Percentiles rank a stretch among this genome's conserved stretches.
These are phyloP conservation scores for Podila verticillata DNA, from an alignment of 192 early-diverging fungal species.

Conservation along the genomic window DNA sequence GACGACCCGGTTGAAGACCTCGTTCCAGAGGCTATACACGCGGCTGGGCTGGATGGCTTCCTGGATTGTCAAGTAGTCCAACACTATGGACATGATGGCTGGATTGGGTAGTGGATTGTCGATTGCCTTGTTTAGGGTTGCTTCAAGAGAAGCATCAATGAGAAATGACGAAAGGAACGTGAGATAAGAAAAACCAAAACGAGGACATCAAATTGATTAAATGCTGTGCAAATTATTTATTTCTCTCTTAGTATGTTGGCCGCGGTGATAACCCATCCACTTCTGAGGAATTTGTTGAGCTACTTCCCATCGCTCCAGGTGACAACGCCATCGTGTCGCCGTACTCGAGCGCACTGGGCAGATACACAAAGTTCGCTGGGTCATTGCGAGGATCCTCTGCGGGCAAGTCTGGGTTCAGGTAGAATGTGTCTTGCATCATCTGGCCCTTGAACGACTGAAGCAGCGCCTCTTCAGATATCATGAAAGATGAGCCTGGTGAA, in stretches of 20 bases:
- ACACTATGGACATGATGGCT: too few relatives aligned
- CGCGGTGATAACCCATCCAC: slow-evolving; percentile 20
- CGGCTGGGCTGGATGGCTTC: too few relatives aligned
- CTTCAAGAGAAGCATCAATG: too few relatives aligned
- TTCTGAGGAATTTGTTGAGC: slow-evolving; percentile 12
- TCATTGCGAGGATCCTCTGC: slow-evolving; percentile 25
- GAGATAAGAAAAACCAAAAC: too few relatives aligned
- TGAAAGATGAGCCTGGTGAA: slow-evolving; percentile 9
- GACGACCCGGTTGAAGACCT: too few relatives aligned
- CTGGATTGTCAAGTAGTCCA: too few relatives aligned
- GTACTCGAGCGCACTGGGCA: slow-evolving; percentile 19
- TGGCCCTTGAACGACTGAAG: slow-evolving; percentile 12
- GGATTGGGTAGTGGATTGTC: too few relatives aligned
- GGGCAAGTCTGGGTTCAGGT: slow-evolving; percentile 9
- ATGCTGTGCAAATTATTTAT: background rate
- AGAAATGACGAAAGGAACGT: too few relatives aligned
- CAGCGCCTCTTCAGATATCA: slow-evolving; percentile 4
- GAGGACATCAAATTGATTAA: too few relatives aligned
- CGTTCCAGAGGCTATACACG: too few relatives aligned
- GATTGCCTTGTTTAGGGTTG: too few relatives aligned
- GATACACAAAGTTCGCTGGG: slow-evolving; percentile 13
- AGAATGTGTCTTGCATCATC: slow-evolving; percentile 20
- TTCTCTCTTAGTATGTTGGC: slow-evolving; percentile 4
- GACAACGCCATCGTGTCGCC: slow-evolving; percentile 16
- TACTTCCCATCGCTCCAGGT: slow-evolving; percentile 7